Percentiles rank a stretch among this genome's conserved stretches.
Conservation (phyloP, 106 monocot species). For the Dendrobium huoshanense region DNA sequence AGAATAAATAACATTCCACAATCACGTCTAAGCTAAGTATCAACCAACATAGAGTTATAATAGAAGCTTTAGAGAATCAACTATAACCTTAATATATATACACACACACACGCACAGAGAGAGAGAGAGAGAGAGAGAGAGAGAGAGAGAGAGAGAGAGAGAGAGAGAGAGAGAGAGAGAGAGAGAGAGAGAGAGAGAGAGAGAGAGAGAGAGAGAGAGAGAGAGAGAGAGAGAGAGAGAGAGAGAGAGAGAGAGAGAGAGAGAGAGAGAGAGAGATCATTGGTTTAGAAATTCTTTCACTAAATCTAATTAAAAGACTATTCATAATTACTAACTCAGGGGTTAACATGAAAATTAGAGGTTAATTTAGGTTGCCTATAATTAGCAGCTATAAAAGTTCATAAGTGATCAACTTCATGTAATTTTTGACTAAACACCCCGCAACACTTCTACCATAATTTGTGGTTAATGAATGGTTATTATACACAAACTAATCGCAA, state of each 20-base stretch:
- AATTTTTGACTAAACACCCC: background rate
- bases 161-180: too few relatives aligned
- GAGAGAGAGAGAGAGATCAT: background rate
- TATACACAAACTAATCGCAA: background rate
- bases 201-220: background rate
- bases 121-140: too few relatives aligned
- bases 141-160: background rate
- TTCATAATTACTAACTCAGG: background rate
- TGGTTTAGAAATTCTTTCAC: background rate
- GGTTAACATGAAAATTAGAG: too few relatives aligned
- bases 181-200: too few relatives aligned
- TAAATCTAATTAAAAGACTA: background rate
- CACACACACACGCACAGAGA: too few relatives aligned
- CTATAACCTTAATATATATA: background rate
- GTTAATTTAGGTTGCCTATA: background rate
- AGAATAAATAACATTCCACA: background rate
- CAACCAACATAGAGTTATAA: background rate
- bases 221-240: too few relatives aligned
- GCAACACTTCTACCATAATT: background rate
- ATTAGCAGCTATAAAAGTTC: background rate
- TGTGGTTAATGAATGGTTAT: background rate
- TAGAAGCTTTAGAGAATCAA: background rate
- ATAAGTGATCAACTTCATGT: background rate
- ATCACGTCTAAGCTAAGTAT: background rate
- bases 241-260: background rate